A percentile compares a stretch with the other conserved stretches of the same genome.
Evolutionary conservation across 2,329 filamentous ascomycete species (phyloP).

Genomic region (Colletotrichum eleusines): DNA sequence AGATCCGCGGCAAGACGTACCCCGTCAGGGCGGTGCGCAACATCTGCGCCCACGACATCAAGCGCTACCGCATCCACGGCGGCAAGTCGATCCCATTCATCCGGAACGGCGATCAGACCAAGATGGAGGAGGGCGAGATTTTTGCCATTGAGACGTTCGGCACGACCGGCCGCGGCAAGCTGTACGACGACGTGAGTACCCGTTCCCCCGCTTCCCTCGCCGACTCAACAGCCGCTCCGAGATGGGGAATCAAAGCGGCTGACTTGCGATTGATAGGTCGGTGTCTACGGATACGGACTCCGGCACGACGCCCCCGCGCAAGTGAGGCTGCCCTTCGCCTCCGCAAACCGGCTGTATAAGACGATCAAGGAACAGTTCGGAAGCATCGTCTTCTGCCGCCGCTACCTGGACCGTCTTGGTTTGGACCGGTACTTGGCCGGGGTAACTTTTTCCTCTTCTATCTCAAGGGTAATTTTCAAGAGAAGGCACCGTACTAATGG

Average conservation of each 20-base stretch:
- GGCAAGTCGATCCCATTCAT: conserved; percentile 95
- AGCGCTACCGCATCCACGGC: conserved; percentile 90
- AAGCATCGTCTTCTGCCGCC: conserved; percentile 70
- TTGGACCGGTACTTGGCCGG: conserved; percentile 69
- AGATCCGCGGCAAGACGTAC: conserved; percentile 81
- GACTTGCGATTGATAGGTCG: conserved; percentile 50
- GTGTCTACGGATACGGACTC: conserved; percentile 65
- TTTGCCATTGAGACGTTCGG: conserved; percentile 98
- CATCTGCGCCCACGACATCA: conserved; percentile 90
- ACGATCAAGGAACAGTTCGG: conserved; percentile 73
- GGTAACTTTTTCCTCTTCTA: conserved; percentile 51
- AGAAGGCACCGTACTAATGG: conserved; percentile 36
- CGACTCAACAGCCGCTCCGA: background rate
- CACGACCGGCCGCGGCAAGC: conserved; percentile 89
- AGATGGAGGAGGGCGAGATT: conserved; percentile 97
- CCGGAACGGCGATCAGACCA: conserved; percentile 86
- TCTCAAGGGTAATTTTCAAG: rapidly evolving
- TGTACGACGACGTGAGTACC: conserved; percentile 79
- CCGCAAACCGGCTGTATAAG: conserved; percentile 68
- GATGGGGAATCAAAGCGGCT: background rate
- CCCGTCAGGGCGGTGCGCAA: conserved; percentile 89
- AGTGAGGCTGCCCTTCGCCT: conserved; percentile 58
- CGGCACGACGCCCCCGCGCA: conserved; percentile 52
- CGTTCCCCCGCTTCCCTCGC: background rate
- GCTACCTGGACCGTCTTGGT: conserved; percentile 74